These are phyloP conservation scores for Chenopodium formosanum DNA, from an alignment of 148 eudicot species.

Conservation along the genomic window DNA sequence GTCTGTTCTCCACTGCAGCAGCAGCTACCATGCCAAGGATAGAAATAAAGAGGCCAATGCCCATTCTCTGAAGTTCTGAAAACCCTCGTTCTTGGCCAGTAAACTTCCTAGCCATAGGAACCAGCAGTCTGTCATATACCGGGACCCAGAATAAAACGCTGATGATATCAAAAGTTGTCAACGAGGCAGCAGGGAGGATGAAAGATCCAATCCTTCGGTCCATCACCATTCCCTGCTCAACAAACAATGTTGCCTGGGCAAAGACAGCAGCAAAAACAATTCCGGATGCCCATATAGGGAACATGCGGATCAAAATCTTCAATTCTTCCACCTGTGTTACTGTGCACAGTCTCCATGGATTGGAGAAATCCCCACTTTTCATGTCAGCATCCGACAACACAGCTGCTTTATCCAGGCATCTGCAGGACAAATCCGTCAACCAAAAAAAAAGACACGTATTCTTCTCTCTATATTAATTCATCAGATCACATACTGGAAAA, in stretches of 20 bases:
- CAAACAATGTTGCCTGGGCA: conserved; percentile 62
- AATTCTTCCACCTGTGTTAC: conserved; percentile 76
- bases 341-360: conserved; percentile 67
- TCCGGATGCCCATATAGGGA: conserved; percentile 61
- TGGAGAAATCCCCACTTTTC: conserved; percentile 28
- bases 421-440: not conserved
- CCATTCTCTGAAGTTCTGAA: conserved; percentile 53
- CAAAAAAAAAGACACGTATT: no score
- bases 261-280: conserved; percentile 50
- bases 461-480: not conserved
- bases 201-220: conserved; percentile 49
- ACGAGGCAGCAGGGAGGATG: conserved; percentile 53
- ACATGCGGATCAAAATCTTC: conserved; percentile 54
- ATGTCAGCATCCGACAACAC: conserved; percentile 34
- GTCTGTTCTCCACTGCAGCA: conserved; percentile 44
- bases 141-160: conserved; percentile 59
- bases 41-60: conserved; percentile 57
- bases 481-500: not conserved
- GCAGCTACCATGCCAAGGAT: conserved; percentile 47
- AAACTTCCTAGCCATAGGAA: conserved; percentile 52
- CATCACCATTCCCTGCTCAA: conserved; percentile 69
- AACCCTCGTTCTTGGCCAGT: conserved; percentile 53
- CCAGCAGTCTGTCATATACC: conserved; percentile 42
- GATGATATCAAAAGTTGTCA: conserved; percentile 42
- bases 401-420: conserved; percentile 61